These are phyloP conservation scores for Paecilomyces formosus DNA, from an alignment of 2,329 filamentous ascomycete species.

Conservation along the genomic window DNA sequence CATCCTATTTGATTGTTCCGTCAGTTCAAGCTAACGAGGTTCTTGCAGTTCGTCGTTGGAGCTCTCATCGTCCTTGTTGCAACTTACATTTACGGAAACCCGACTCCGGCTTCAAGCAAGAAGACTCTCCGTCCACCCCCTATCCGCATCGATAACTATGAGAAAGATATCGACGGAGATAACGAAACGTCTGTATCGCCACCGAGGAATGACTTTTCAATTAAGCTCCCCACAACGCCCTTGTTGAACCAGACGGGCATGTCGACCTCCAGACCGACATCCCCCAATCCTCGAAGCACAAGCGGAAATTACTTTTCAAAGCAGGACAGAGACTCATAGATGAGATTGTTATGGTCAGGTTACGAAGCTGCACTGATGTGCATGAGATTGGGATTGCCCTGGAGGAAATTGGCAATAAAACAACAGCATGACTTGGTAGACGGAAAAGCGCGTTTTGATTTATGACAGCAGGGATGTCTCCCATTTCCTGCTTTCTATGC, in stretches of 20 bases:
- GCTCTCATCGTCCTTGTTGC: conserved; percentile 70
- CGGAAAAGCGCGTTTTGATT: not conserved
- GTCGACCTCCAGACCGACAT: conserved; percentile 47
- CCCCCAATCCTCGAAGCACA: conserved; percentile 38
- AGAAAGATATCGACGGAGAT: conserved; percentile 61
- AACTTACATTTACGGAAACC: conserved; percentile 75
- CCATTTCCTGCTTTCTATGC: not conserved
- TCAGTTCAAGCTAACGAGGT: conserved; percentile 3
- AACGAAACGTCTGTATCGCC: conserved; percentile 14
- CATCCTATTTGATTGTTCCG: conserved; percentile 1
- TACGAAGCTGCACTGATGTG: not conserved
- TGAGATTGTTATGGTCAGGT: not conserved
- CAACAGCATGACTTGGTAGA: not conserved
- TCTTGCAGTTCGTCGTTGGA: conserved; percentile 67
- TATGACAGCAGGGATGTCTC: not conserved
- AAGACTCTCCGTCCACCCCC: conserved; percentile 45
- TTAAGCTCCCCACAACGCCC: conserved; percentile 39
- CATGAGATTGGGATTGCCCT: not conserved
- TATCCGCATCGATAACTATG: conserved; percentile 61
- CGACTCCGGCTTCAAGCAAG: conserved; percentile 20
- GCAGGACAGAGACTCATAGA: conserved; percentile 15
- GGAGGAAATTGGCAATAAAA: not conserved
- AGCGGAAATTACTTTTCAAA: conserved; percentile 33
- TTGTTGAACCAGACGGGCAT: conserved; percentile 41
- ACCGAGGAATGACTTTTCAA: conserved; percentile 39